phyloP scores from a whole-genome alignment of 192 early-diverging fungal genomes.

The Backusella tuberculispora region DNA sequence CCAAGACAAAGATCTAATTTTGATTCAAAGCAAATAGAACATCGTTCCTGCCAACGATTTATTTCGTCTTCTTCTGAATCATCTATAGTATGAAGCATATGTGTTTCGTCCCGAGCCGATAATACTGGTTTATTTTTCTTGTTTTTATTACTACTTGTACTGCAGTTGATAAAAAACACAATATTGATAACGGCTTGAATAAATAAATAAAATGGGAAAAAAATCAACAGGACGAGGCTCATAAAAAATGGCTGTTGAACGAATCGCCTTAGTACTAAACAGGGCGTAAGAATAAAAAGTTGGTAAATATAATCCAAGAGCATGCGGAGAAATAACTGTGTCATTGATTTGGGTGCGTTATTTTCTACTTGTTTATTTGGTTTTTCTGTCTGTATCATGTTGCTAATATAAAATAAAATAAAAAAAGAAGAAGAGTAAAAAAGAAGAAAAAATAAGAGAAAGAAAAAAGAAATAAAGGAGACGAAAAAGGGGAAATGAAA shows the following conservation, averaged over 20 bases:
- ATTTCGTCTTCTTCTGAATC: constrained; percentile 38
- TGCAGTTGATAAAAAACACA: not conserved
- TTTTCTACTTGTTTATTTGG: not conserved
- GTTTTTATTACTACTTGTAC: not conserved
- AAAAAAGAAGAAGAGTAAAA: not conserved
- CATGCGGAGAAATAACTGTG: not conserved
- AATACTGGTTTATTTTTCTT: not conserved
- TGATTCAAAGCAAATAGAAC: constrained; percentile 65
- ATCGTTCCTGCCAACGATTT: constrained; percentile 58
- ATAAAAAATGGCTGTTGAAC: not conserved
- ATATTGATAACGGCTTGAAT: not conserved
- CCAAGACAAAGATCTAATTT: constrained; percentile 60
- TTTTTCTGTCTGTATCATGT: not conserved
- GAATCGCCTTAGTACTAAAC: not conserved
- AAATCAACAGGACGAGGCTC: not conserved
- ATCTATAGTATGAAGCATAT: not conserved
- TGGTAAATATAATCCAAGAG: constrained; percentile 7
- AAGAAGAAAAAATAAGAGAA: not conserved
- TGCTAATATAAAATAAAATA: not conserved
- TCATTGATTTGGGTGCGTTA: not conserved
- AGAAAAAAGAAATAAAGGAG: not conserved
- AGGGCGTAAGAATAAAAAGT: constrained; percentile 11
- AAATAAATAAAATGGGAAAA: constrained; percentile 14
- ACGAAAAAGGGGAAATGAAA: constrained; percentile 14
- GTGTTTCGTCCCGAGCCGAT: not conserved